A percentile compares a stretch with the other conserved stretches of the same genome.
Conservation (phyloP, 192 early-diverging fungal genomes). For the Coemansia sp. region DNA sequence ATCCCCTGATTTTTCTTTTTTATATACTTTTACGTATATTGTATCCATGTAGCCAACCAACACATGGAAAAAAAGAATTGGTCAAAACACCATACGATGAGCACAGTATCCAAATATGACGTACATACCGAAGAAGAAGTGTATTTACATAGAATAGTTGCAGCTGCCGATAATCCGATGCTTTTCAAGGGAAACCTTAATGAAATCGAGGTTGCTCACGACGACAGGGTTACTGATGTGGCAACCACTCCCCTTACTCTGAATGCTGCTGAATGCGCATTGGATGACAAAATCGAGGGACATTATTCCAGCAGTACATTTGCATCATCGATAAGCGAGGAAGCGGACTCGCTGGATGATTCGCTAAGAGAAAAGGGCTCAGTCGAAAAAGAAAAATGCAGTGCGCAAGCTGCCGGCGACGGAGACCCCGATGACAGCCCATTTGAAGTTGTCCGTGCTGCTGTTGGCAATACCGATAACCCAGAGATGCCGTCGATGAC, state of each 20-base stretch:
- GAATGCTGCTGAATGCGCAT: not conserved
- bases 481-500: conserved; percentile 65
- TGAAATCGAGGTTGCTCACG: not conserved
- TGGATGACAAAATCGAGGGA: conserved; percentile 4
- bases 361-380: conserved; percentile 4
- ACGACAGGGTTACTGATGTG: not conserved
- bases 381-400: conserved; percentile 1
- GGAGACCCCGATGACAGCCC: conserved; percentile 48
- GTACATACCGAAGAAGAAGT: not conserved
- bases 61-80: not conserved
- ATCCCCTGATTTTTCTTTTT: not conserved
- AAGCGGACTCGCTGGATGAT: conserved; percentile 1
- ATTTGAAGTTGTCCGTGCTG: conserved; percentile 67
- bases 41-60: not conserved
- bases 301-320: conserved; percentile 25
- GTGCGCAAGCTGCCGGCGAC: not conserved
- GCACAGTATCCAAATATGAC: not conserved
- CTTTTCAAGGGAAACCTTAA: not conserved
- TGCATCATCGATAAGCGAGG: conserved; percentile 19
- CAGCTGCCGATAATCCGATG: not conserved
- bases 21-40: not conserved
- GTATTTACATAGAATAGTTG: not conserved
- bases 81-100: not conserved
- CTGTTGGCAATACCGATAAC: conserved; percentile 65
- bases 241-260: conserved; percentile 6